phyloP scores from a whole-genome alignment of 1,139 yeast genomes.

The Zygoascus meyerae region DNA sequence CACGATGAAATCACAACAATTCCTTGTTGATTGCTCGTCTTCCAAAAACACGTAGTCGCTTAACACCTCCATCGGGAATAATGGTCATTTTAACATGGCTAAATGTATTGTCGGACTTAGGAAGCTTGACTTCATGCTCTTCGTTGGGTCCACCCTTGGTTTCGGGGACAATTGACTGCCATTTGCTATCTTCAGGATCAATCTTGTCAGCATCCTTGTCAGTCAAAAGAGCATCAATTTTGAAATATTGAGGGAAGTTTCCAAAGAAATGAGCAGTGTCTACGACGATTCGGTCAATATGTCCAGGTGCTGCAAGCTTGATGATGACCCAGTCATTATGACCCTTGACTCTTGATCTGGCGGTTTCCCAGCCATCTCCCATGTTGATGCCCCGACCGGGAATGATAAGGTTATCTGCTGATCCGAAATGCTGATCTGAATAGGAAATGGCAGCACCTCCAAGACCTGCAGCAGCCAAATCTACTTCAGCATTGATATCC shows the following conservation, averaged over 20 bases:
- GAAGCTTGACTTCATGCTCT: slow-evolving; percentile 56
- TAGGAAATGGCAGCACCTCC: slow-evolving; percentile 84
- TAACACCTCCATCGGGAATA: slow-evolving; percentile 95
- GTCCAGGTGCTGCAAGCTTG: slow-evolving; percentile 58
- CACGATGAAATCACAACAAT: not conserved
- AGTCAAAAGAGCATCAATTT: slow-evolving; percentile 46
- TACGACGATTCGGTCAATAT: slow-evolving; percentile 53
- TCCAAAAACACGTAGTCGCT: slow-evolving; percentile 81
- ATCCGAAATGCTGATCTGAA: slow-evolving; percentile 91
- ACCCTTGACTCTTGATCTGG: slow-evolving; percentile 72
- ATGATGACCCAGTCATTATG: slow-evolving; percentile 90
- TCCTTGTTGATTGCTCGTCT: slow-evolving; percentile 33
- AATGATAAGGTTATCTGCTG: slow-evolving; percentile 77
- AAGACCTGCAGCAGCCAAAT: slow-evolving; percentile 72
- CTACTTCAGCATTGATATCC: slow-evolving; percentile 46
- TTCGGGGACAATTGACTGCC: slow-evolving; percentile 63
- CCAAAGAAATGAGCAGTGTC: slow-evolving; percentile 95
- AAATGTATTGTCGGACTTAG: slow-evolving; percentile 22
- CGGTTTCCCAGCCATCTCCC: slow-evolving; percentile 99
- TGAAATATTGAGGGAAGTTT: slow-evolving; percentile 77
- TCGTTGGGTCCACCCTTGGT: slow-evolving; percentile 73
- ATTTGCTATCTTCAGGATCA: slow-evolving; percentile 35
- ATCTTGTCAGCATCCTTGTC: slow-evolving; percentile 35
- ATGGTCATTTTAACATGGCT: slow-evolving; percentile 75
- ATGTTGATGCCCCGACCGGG: slow-evolving; percentile 95